These are phyloP conservation scores for Ustilago xerochloae DNA, from an alignment of 1,284 basidiomycete species.

Conservation along the genomic window DNA sequence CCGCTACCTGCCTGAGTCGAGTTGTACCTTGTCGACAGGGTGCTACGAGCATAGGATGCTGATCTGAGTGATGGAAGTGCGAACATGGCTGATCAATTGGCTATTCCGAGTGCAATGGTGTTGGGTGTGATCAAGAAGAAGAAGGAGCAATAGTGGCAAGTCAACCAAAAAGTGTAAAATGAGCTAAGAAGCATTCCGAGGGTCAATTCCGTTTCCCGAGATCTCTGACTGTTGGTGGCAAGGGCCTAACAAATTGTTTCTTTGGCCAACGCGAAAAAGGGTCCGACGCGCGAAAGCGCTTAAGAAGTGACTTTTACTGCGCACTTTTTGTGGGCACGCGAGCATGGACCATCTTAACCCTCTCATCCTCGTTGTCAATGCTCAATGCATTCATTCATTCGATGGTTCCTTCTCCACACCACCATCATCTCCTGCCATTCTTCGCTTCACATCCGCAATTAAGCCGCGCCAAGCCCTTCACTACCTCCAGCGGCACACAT, in stretches of 20 bases:
- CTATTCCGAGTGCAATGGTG: too few relatives aligned
- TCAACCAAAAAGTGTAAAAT: not conserved
- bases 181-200: constrained; percentile 11
- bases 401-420: not conserved
- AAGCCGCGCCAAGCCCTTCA: not conserved
- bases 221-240: not conserved
- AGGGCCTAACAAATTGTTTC: not conserved
- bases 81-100: constrained; percentile 23
- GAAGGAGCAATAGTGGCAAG: constrained; percentile 9
- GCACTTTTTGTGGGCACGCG: constrained; percentile 8
- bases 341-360: constrained; percentile 41
- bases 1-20: constrained; percentile 33
- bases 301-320: not conserved
- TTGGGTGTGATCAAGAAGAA: not conserved
- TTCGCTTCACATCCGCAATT: not conserved
- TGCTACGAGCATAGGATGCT: not conserved
- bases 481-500: not conserved
- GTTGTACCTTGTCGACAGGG: constrained; percentile 17
- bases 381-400: not conserved
- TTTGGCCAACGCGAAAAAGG: not conserved
- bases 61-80: constrained; percentile 12
- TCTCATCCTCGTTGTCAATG: not conserved
- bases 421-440: not conserved
- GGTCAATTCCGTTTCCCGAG: constrained; percentile 3
- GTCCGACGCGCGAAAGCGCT: not conserved